Percentiles rank a stretch among this genome's conserved stretches.
Conservation (phyloP, 2,329 filamentous ascomycete genomes). For the Fusarium begoniae region DNA sequence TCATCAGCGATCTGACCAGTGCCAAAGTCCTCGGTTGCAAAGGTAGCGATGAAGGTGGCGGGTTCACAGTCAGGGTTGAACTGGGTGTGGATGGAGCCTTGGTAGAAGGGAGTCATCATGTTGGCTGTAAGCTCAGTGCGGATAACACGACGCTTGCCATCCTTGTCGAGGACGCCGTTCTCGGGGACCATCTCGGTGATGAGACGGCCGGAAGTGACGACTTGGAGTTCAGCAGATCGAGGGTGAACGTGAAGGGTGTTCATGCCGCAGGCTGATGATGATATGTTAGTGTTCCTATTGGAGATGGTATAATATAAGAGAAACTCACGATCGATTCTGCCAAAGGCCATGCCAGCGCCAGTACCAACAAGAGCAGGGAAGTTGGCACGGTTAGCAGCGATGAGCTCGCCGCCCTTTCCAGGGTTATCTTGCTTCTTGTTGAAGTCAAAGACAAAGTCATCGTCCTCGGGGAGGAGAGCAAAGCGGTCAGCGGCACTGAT, state of each 20-base stretch:
- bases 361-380: conserved; percentile 66
- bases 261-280: conserved; percentile 59
- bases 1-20: conserved; percentile 61
- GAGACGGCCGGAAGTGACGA: conserved; percentile 59
- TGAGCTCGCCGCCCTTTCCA: conserved; percentile 56
- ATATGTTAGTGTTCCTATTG: conserved; percentile 23
- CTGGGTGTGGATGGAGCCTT: conserved; percentile 64
- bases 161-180: conserved; percentile 54
- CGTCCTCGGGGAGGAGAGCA: conserved; percentile 53
- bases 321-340: conserved; percentile 54
- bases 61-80: conserved; percentile 64
- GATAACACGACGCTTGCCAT: conserved; percentile 54
- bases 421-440: conserved; percentile 40
- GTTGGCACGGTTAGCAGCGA: conserved; percentile 63
- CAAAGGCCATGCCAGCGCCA: conserved; percentile 60
- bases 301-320: background rate
- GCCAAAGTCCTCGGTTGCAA: conserved; percentile 61
- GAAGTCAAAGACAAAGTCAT: conserved; percentile 62
- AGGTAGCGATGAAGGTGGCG: conserved; percentile 60
- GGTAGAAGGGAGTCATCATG: conserved; percentile 64
- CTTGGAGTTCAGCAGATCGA: conserved; percentile 62
- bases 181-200: conserved; percentile 63
- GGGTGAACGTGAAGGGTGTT: conserved; percentile 67
- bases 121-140: conserved; percentile 52
- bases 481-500: conserved; percentile 54